Conservation (phyloP, 352 stramenopile species). For the Globisporangium cederbergense region DNA sequence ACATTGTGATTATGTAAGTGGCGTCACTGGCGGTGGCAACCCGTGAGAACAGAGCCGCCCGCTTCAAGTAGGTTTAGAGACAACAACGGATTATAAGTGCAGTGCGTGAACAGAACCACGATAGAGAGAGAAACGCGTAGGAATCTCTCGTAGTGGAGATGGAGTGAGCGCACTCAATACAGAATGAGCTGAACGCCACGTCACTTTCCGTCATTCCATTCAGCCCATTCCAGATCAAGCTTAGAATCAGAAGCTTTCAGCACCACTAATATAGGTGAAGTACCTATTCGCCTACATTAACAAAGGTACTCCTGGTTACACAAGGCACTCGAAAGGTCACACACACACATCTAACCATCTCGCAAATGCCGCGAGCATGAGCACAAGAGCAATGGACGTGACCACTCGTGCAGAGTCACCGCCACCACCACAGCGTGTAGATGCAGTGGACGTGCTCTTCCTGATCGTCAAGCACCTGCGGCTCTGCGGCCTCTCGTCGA, state of each 20-base stretch:
- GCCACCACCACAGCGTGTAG: not conserved
- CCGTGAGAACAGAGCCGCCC: not conserved
- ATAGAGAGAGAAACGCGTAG: not conserved
- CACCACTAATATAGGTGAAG: not conserved
- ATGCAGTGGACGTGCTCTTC: constrained; percentile 39
- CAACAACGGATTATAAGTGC: constrained; percentile 9
- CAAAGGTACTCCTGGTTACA: not conserved
- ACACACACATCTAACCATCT: not conserved
- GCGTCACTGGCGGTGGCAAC: not conserved
- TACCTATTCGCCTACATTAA: not conserved
- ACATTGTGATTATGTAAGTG: constrained; percentile 77
- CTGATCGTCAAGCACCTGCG: constrained; percentile 51
- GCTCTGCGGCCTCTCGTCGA: constrained; percentile 29
- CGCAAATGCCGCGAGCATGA: not conserved
- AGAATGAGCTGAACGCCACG: not conserved
- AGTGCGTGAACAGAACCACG: not conserved
- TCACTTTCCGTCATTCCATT: not conserved
- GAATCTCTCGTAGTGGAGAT: not conserved
- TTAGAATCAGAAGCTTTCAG: not conserved
- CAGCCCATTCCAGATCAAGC: not conserved
- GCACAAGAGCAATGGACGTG: not conserved
- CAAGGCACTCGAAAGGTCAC: not conserved
- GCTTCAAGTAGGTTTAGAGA: constrained; percentile 8
- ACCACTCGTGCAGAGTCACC: not conserved
- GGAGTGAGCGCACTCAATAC: not conserved